These are phyloP conservation scores for Aschersonia sp. DNA, from an alignment of 2,329 filamentous ascomycete genomes.

Conservation along the genomic window DNA sequence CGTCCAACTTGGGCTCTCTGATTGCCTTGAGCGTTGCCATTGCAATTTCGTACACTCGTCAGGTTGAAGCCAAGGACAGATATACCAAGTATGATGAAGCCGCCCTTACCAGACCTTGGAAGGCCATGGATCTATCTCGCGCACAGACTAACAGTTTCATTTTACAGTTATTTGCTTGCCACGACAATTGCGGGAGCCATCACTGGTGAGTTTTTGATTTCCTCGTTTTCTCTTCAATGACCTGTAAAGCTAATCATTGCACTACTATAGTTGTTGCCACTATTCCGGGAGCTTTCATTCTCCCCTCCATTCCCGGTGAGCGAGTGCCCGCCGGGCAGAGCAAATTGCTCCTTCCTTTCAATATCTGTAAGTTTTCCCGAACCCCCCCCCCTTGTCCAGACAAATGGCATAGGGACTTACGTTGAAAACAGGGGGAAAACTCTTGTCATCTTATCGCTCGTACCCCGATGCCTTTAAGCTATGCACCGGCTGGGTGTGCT, in stretches of 20 bases:
- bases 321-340: no score
- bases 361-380: not conserved
- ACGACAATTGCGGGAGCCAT: conserved; percentile 6
- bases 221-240: no score
- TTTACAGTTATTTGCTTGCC: conserved; percentile 6
- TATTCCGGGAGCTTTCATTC: no score
- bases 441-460: conserved; percentile 6
- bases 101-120: no score
- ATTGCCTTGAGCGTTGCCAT: conserved; percentile 8
- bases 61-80: conserved; percentile 6
- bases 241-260: no score
- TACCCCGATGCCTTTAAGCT: conserved; percentile 10
- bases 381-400: no score
- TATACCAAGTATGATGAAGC: conserved; percentile 6
- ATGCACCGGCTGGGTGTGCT: conserved; percentile 8
- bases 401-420: no score
- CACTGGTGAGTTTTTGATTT: conserved; percentile 5
- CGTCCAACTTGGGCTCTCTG: conserved; percentile 7
- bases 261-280: no score
- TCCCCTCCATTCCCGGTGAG: no score
- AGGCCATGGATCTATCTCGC: no score
- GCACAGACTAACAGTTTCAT: not conserved
- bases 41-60: conserved; percentile 7
- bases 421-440: conserved; percentile 4
- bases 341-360: no score